These are phyloP conservation scores for Spergularia marina DNA, from an alignment of 148 eudicot species.

Conservation along the genomic window DNA sequence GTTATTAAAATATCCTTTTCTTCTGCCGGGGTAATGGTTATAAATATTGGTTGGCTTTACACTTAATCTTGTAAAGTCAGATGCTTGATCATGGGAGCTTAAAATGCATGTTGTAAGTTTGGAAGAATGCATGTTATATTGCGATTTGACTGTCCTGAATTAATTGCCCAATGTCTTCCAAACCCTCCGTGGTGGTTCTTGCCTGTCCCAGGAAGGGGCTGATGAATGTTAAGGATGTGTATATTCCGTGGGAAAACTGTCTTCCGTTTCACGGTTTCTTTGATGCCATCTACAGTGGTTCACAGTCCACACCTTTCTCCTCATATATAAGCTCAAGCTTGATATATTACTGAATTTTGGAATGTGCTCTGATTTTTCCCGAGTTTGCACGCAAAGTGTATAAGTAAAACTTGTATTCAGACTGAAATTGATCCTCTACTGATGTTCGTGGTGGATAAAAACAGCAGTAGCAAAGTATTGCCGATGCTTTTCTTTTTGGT, in stretches of 20 bases:
- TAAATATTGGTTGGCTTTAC: background rate
- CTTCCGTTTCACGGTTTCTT: background rate
- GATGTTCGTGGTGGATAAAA: slow-evolving; percentile 8
- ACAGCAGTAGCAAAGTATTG: slow-evolving; percentile 9
- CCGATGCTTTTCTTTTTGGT: slow-evolving; percentile 13
- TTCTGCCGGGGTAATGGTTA: background rate
- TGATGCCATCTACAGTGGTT: background rate
- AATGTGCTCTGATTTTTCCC: slow-evolving; percentile 1
- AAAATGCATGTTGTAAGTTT: background rate
- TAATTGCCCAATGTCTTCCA: background rate
- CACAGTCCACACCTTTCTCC: background rate
- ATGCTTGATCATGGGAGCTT: slow-evolving; percentile 10
- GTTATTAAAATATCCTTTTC: background rate
- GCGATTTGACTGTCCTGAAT: background rate
- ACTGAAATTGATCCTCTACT: slow-evolving; percentile 6
- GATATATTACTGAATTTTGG: background rate
- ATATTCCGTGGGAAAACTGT: background rate
- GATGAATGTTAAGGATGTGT: background rate
- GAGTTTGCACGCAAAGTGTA: slow-evolving; percentile 9
- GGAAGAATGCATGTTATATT: background rate
- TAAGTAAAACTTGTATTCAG: slow-evolving; percentile 10
- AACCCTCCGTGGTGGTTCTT: slow-evolving; percentile 14
- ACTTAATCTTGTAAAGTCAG: background rate
- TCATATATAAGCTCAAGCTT: background rate
- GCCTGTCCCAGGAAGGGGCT: slow-evolving; percentile 13